Evolutionary conservation across 2,329 filamentous ascomycete genomes (phyloP).

Genomic region (Hymenoscyphus scutula): DNA sequence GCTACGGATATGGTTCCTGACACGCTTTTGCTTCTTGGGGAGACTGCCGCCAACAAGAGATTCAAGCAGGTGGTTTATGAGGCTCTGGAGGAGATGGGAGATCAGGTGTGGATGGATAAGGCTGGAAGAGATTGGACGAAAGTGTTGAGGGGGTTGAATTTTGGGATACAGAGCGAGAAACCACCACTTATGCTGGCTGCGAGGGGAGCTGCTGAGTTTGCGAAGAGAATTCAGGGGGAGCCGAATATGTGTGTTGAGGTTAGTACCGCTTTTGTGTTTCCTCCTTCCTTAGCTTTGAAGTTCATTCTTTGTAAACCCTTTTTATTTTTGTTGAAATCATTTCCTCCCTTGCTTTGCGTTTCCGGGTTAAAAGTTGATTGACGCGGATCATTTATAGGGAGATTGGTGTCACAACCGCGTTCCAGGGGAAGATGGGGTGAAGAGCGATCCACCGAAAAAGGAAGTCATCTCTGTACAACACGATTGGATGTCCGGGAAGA

Average conservation of each 20-base stretch:
- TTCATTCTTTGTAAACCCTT: too few relatives aligned
- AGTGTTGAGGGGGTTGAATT: slow-evolving; percentile 11
- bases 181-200: slow-evolving; percentile 12
- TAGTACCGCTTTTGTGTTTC: not conserved
- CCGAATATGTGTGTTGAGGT: slow-evolving; percentile 11
- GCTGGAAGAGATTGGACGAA: not conserved
- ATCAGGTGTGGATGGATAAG: slow-evolving; percentile 6
- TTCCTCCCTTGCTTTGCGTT: too few relatives aligned
- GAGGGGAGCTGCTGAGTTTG: slow-evolving; percentile 21
- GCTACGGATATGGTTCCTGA: slow-evolving; percentile 23
- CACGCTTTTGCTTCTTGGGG: slow-evolving; percentile 14
- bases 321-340: too few relatives aligned
- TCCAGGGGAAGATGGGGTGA: slow-evolving; percentile 9
- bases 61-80: slow-evolving; percentile 17
- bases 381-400: not conserved
- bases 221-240: slow-evolving; percentile 17
- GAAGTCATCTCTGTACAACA: too few relatives aligned
- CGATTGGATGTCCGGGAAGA: too few relatives aligned
- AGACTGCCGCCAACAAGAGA: slow-evolving; percentile 13
- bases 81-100: slow-evolving; percentile 13
- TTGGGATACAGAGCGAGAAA: not conserved
- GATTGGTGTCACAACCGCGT: slow-evolving; percentile 16
- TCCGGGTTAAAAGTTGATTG: too few relatives aligned
- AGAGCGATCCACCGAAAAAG: too few relatives aligned
- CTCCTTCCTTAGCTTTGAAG: too few relatives aligned